These are phyloP conservation scores for Chenopodium berlandieri DNA, from an alignment of 148 eudicot genomes.

Conservation along the genomic window DNA sequence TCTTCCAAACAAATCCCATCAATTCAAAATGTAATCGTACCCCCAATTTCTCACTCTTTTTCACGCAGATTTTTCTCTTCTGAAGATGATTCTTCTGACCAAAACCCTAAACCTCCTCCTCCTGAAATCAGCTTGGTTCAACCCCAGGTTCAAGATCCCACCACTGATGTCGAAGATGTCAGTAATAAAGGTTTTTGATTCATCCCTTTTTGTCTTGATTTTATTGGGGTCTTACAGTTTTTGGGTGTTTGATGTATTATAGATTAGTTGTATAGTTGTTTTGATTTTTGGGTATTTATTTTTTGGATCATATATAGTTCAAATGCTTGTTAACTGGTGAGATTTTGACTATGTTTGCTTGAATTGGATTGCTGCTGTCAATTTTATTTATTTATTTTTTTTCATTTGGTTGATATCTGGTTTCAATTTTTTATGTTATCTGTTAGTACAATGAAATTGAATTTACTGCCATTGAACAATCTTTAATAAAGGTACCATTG, in stretches of 20 bases:
- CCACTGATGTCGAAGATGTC: conserved; percentile 44
- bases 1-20: conserved; percentile 15
- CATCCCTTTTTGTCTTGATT: not conserved
- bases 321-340: not conserved
- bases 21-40: not conserved
- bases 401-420: no score
- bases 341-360: no score
- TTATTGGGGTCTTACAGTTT: not conserved
- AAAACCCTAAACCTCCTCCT: conserved; percentile 30
- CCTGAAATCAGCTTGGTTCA: conserved; percentile 23
- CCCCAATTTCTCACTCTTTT: conserved; percentile 14
- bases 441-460: not conserved
- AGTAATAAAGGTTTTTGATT: conserved; percentile 43
- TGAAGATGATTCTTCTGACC: conserved; percentile 35
- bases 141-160: conserved; percentile 26
- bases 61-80: conserved; percentile 43
- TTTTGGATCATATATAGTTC: not conserved
- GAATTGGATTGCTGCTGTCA: no score
- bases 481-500: not conserved
- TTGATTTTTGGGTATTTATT: not conserved
- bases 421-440: no score
- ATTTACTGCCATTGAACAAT: not conserved
- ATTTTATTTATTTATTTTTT: no score
- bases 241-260: not conserved
- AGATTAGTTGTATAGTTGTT: not conserved